Evolutionary conservation across 148 eudicot species (phyloP).

Genomic region (Spergularia bocconei): DNA sequence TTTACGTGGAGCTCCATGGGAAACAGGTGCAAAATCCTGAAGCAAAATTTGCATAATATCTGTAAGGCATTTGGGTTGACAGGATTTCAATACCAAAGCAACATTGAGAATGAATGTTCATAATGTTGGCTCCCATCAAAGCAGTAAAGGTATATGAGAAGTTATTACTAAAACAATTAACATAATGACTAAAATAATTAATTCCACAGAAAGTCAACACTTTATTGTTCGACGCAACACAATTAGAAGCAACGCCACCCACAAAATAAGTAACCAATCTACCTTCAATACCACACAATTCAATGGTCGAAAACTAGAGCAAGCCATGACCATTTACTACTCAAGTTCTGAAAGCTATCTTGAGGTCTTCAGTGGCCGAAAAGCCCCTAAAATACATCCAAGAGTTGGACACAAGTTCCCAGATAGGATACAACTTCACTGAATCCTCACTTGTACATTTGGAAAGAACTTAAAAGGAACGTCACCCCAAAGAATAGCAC

Average conservation of each 20-base stretch:
- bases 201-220: not conserved
- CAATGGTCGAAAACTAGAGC: not conserved
- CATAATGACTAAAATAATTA: not conserved
- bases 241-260: not conserved
- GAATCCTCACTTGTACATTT: not conserved
- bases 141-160: not conserved
- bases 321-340: not conserved
- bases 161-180: not conserved
- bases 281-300: not conserved
- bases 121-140: not conserved
- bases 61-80: not conserved
- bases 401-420: not conserved
- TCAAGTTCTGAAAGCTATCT: not conserved
- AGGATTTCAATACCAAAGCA: slow-evolving; percentile 2
- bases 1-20: slow-evolving; percentile 51
- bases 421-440: not conserved
- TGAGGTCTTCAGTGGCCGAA: not conserved
- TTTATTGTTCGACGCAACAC: not conserved
- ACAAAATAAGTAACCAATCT: not conserved
- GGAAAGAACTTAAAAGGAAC: not conserved
- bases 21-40: slow-evolving; percentile 47
- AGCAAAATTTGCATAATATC: not conserved
- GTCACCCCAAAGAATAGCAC: too few relatives aligned
- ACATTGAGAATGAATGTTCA: not conserved
- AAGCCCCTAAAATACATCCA: not conserved